Conservation (phyloP, 2,329 filamentous ascomycete species). For the Leptographium radiaticola region DNA sequence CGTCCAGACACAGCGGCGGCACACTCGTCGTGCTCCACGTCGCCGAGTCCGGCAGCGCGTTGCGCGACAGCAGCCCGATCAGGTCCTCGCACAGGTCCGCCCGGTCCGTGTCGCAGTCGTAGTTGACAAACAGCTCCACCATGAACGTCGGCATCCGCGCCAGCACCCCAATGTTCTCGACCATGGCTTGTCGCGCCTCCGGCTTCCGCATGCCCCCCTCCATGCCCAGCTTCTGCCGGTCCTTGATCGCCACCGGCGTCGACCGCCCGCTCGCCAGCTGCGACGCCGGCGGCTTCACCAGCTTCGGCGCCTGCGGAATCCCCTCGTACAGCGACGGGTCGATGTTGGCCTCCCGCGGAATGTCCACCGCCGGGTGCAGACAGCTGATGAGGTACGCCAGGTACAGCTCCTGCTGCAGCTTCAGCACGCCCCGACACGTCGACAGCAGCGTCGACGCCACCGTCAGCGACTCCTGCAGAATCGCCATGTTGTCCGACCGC, state of each 20-base stretch:
- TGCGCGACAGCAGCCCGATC: conserved; percentile 81
- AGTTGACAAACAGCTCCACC: conserved; percentile 93
- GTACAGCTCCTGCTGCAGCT: conserved; percentile 93
- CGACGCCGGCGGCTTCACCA: conserved; percentile 65
- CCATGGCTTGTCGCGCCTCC: conserved; percentile 94
- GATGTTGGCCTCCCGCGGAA: conserved; percentile 80
- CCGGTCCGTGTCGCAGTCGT: conserved; percentile 88
- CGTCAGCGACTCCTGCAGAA: conserved; percentile 82
- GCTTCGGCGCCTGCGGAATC: conserved; percentile 79
- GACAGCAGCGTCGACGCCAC: conserved; percentile 84
- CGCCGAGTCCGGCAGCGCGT: conserved; percentile 90
- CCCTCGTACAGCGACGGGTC: conserved; percentile 86
- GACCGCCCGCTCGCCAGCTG: conserved; percentile 67
- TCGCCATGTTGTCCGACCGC: conserved; percentile 88
- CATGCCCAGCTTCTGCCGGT: conserved; percentile 81
- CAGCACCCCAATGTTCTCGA: conserved; percentile 86
- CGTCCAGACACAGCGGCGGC: conserved; percentile 85
- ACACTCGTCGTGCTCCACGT: conserved; percentile 99
- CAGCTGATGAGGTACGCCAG: conserved; percentile 89
- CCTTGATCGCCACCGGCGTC: conserved; percentile 83
- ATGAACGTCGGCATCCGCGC: conserved; percentile 90
- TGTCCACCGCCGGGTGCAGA: conserved; percentile 85
- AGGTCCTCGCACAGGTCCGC: conserved; percentile 91
- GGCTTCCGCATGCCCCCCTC: conserved; percentile 87
- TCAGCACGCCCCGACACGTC: conserved; percentile 80